Percentiles rank a stretch among this genome's conserved stretches.
Evolutionary conservation across 495 filamentous ascomycete genomes (phyloP).

Genomic region (Penicillium argentinense): DNA sequence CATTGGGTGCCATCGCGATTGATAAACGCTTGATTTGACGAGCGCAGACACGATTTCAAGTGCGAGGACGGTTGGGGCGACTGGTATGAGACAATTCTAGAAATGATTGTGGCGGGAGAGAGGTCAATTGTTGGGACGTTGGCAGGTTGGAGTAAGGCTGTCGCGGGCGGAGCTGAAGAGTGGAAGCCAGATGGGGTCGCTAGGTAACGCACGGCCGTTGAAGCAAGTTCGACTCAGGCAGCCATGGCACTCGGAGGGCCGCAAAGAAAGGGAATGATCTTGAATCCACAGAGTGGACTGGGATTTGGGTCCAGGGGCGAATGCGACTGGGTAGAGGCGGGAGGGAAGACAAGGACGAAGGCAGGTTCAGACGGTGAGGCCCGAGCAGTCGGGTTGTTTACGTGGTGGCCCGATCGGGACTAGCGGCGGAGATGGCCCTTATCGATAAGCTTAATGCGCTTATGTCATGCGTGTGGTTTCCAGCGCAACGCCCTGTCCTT

Average conservation of each 20-base stretch:
- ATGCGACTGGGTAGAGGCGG: not conserved
- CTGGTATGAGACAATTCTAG: too few relatives aligned
- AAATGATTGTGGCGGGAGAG: not conserved
- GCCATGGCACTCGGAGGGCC: constrained; percentile 8
- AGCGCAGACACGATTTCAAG: not conserved
- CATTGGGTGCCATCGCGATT: constrained; percentile 54
- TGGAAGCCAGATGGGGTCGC: constrained; percentile 13
- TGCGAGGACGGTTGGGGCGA: too few relatives aligned
- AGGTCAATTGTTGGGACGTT: not conserved
- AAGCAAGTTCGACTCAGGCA: constrained; percentile 13
- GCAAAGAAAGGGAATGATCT: constrained; percentile 1
- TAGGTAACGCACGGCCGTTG: constrained; percentile 18
- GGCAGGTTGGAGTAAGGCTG: constrained; percentile 1
- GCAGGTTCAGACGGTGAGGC: constrained; percentile 37
- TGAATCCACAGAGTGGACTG: constrained; percentile 3
- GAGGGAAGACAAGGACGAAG: constrained; percentile 15
- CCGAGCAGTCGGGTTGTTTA: constrained; percentile 46
- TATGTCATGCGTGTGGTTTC: constrained; percentile 16
- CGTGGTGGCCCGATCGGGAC: constrained; percentile 35
- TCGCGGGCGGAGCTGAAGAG: constrained; percentile 3
- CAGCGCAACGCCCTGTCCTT: constrained; percentile 3
- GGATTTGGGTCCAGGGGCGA: constrained; percentile 1
- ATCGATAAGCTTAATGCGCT: constrained; percentile 50
- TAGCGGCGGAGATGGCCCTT: constrained; percentile 31
- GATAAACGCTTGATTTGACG: not conserved